A percentile compares a stretch with the other conserved stretches of the same genome.
Evolutionary conservation across 1,284 basidiomycete genomes (phyloP).

Genomic region (Cryptococcus sp.): DNA sequence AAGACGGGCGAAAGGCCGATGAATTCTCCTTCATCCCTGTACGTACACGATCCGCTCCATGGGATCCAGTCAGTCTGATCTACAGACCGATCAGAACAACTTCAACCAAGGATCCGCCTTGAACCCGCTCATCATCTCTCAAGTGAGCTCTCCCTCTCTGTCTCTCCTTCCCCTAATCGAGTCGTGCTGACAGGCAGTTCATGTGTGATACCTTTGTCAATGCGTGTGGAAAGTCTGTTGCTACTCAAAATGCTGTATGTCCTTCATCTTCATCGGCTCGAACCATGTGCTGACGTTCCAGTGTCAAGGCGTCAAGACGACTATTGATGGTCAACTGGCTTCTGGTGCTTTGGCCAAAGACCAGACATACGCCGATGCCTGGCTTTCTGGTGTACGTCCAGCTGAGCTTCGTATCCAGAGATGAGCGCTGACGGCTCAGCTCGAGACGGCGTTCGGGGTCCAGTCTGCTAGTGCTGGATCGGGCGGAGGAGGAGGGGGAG

Average conservation of each 20-base stretch:
- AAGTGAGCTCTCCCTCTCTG: slow-evolving; percentile 30
- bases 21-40: slow-evolving; percentile 31
- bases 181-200: slow-evolving; percentile 8
- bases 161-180: background rate
- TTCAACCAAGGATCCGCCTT: slow-evolving; percentile 47
- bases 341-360: slow-evolving; percentile 19
- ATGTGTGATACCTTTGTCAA: slow-evolving; percentile 43
- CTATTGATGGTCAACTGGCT: slow-evolving; percentile 18
- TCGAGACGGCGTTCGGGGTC: slow-evolving; percentile 24
- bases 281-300: slow-evolving; percentile 1
- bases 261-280: background rate
- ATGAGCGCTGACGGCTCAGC: slow-evolving; percentile 7
- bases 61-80: background rate
- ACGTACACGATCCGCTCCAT: background rate
- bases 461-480: slow-evolving; percentile 14
- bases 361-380: slow-evolving; percentile 36
- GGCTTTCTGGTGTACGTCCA: slow-evolving; percentile 20
- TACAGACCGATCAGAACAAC: slow-evolving; percentile 14
- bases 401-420: background rate
- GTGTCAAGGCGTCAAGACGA: slow-evolving; percentile 23
- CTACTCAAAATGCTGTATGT: slow-evolving; percentile 19
- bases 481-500: slow-evolving; percentile 6
- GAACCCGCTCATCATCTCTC: slow-evolving; percentile 54
- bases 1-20: slow-evolving; percentile 57
- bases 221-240: slow-evolving; percentile 30